Base-by-base conservation (phyloP, 306 rosid species). In the Rosa persica region DNA sequence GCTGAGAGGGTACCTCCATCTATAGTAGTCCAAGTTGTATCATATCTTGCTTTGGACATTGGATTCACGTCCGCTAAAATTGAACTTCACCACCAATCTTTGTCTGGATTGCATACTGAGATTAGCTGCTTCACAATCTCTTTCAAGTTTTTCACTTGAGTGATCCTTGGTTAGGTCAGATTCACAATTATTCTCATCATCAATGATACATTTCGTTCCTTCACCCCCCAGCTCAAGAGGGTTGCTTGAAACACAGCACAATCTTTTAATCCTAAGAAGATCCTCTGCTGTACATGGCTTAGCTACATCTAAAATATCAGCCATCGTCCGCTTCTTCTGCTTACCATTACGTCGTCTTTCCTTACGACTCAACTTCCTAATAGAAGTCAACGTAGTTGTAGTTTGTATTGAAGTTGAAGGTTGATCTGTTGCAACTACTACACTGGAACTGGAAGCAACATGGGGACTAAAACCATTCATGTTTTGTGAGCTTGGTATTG, bases 241-340 rank as follows among this genome's bases (percentile, higher is more conserved):
- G 22, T 36, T 22, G 15, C 46, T 68, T 2, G 76, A 55, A 62
- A 79, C 22, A 66, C 79, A 73, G 39, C 49, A 80, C 57, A 88
- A 79, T 77, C 65, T 76, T 80, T 83, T 81, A 23, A 83, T 78
- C 80, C 75, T 72, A 66, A 74, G 22, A 27, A 78, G 87, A 49
- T 88, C 89, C 60, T 88, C 88, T n/a, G 9, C 20, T 19, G 85
- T 80, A 72, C 86, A 76, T 44, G 68, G 83, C 78, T 78, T 51
- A n/a, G 94, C 89, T 10, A 19, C 86, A 4, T 84, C 81, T 75
- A 90, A 82, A 71, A 90, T 83, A 62, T 85, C 88, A 57, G 68
- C 86, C 88, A 90, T 80, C 2, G 84, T 81, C 36, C 88, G 75
- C 76, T 83, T 88, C 90, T 87, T 90, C 40, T 68, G 78, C 81